These are phyloP conservation scores for Fusarium ambrosium DNA, from an alignment of 2,329 filamentous ascomycete species.

Conservation along the genomic window DNA sequence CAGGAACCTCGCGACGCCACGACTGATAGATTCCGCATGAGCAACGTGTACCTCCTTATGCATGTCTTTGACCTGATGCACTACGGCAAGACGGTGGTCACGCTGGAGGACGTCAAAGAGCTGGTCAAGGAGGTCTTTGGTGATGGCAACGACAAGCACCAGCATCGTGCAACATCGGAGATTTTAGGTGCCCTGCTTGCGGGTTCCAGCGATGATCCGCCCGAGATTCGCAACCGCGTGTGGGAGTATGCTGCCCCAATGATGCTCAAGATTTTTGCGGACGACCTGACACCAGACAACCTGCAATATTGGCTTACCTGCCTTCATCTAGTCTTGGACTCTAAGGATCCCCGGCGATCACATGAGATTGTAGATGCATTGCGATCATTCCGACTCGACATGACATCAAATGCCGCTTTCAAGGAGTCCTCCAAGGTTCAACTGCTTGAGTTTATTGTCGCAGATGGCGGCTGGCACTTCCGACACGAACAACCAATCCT, in stretches of 20 bases:
- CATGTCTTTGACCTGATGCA: conserved; percentile 93
- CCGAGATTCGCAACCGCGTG: conserved; percentile 79
- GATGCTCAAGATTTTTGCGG: conserved; percentile 86
- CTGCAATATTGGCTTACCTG: conserved; percentile 95
- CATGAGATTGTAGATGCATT: conserved; percentile 89
- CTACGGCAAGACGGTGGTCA: conserved; percentile 80
- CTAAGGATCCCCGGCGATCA: conserved; percentile 88
- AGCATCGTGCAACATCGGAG: conserved; percentile 94
- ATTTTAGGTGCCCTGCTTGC: conserved; percentile 89
- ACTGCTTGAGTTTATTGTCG: conserved; percentile 87
- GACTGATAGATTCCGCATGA: conserved; percentile 90
- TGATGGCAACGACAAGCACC: conserved; percentile 96
- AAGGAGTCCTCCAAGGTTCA: conserved; percentile 98
- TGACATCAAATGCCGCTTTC: conserved; percentile 96
- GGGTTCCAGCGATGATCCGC: conserved; percentile 82
- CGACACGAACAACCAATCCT: conserved; percentile 89
- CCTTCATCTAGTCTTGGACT: conserved; percentile 87
- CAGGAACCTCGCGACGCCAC: conserved; percentile 90
- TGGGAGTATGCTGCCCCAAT: conserved; percentile 95
- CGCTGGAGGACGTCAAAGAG: conserved; percentile 89
- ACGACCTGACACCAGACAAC: conserved; percentile 94
- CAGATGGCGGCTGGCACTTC: conserved; percentile 96
- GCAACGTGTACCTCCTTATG: conserved; percentile 86
- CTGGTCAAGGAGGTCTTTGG: conserved; percentile 83
- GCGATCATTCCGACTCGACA: conserved; percentile 88